These are phyloP conservation scores for Hemileccinum impolitum DNA, from an alignment of 768 basidiomycete genomes.

Conservation along the genomic window DNA sequence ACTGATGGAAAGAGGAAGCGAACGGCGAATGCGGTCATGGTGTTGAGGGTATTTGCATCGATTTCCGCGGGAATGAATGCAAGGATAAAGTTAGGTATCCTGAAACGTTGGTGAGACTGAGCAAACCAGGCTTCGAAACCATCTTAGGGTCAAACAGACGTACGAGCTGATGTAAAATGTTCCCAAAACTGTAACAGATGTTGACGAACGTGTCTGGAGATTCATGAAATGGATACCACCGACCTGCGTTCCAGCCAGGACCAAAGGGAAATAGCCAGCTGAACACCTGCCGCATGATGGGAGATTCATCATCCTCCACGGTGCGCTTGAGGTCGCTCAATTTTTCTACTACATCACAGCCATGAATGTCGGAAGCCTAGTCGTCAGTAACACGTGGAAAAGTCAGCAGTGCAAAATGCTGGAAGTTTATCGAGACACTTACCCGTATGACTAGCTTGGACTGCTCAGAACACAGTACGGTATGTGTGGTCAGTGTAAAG, in stretches of 20 bases:
- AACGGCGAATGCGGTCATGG: slow-evolving; percentile 92
- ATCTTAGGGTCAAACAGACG: slow-evolving; percentile 32
- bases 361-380: slow-evolving; percentile 44
- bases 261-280: slow-evolving; percentile 84
- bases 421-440: slow-evolving; percentile 13
- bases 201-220: slow-evolving; percentile 21
- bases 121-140: slow-evolving; percentile 19
- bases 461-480: slow-evolving; percentile 18
- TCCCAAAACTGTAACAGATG: slow-evolving; percentile 55
- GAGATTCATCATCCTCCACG: slow-evolving; percentile 63
- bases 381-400: slow-evolving; percentile 7
- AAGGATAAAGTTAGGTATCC: slow-evolving; percentile 91
- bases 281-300: slow-evolving; percentile 78
- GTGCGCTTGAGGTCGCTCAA: slow-evolving; percentile 59
- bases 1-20: slow-evolving; percentile 26
- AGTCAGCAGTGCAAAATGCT: slow-evolving; percentile 4
- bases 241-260: slow-evolving; percentile 81
- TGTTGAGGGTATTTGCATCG: slow-evolving; percentile 79
- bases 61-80: slow-evolving; percentile 91
- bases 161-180: slow-evolving; percentile 98
- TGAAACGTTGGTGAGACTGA: slow-evolving; percentile 34
- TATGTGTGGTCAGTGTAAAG: slow-evolving; percentile 20
- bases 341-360: slow-evolving; percentile 40
- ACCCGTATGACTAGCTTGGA: slow-evolving; percentile 30
- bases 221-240: slow-evolving; percentile 11